Evolutionary conservation across 1,284 basidiomycete species (phyloP).

Genomic region (Heterobasidion irregulare): DNA sequence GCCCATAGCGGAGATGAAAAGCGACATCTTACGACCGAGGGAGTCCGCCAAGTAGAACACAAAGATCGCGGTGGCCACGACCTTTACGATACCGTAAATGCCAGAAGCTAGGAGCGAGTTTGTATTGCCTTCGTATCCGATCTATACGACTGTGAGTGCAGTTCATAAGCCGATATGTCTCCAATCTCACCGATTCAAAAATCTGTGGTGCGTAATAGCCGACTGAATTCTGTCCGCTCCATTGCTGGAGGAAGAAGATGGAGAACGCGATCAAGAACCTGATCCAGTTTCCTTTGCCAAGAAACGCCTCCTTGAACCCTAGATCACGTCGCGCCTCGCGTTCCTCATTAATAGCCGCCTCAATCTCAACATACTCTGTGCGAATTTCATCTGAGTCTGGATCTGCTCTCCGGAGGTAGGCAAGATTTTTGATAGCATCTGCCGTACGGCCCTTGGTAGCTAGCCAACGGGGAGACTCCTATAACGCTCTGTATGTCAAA

Average conservation of each 20-base stretch:
- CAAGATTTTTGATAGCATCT: constrained; percentile 25
- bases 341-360: constrained; percentile 61
- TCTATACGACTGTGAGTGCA: constrained; percentile 22
- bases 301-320: constrained; percentile 59
- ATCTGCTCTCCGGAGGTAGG: constrained; percentile 50
- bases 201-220: constrained; percentile 76
- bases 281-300: constrained; percentile 67
- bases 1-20: constrained; percentile 56
- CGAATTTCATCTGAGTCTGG: constrained; percentile 40
- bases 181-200: constrained; percentile 47
- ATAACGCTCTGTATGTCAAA: neutral
- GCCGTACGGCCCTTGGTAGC: constrained; percentile 25
- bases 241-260: constrained; percentile 59
- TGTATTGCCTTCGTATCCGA: constrained; percentile 54
- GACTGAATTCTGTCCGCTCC: constrained; percentile 54
- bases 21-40: constrained; percentile 46
- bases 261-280: constrained; percentile 62
- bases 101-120: constrained; percentile 72
- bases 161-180: constrained; percentile 15
- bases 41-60: constrained; percentile 49
- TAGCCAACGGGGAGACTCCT: constrained; percentile 29
- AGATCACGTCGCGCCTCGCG: constrained; percentile 44
- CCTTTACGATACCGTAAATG: constrained; percentile 74
- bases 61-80: constrained; percentile 63
- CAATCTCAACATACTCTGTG: constrained; percentile 51